phyloP scores from a whole-genome alignment of 306 rosid species.

The Casuarina equisetifolia region DNA sequence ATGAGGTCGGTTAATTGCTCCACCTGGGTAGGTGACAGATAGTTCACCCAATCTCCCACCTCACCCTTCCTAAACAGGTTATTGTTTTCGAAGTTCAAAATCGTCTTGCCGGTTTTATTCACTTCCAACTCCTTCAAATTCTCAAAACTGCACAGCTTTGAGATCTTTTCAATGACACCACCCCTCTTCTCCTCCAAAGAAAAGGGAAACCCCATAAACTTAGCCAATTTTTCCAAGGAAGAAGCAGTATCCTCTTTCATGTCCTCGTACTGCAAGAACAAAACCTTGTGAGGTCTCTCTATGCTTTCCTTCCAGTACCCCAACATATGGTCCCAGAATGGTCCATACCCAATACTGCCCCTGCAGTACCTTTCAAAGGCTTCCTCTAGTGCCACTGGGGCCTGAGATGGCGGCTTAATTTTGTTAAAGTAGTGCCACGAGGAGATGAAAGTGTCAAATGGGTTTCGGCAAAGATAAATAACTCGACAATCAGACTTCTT shows the following conservation, averaged over 20 bases:
- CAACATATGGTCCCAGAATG: no score
- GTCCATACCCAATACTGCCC: no score
- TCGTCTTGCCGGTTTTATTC: slow-evolving; percentile 36
- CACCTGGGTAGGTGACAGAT: slow-evolving; percentile 45
- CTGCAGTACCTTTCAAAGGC: no score
- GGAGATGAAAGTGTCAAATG: slow-evolving; percentile 49
- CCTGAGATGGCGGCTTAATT: neutral
- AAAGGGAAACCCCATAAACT: slow-evolving; percentile 47
- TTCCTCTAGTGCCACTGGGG: no score
- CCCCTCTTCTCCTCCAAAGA: slow-evolving; percentile 39
- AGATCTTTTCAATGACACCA: slow-evolving; percentile 39
- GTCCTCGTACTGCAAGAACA: slow-evolving; percentile 48
- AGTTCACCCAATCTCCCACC: neutral
- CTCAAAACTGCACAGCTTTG: slow-evolving; percentile 46
- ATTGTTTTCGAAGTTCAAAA: slow-evolving; percentile 38
- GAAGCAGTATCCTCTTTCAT: neutral
- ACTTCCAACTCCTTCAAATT: slow-evolving; percentile 47
- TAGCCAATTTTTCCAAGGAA: slow-evolving; percentile 39
- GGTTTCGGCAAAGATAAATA: no score
- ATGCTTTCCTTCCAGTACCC: no score
- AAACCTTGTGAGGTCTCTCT: slow-evolving; percentile 37
- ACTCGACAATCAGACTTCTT: no score
- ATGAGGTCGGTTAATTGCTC: slow-evolving; percentile 42
- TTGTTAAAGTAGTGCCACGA: slow-evolving; percentile 38
- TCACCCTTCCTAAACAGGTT: slow-evolving; percentile 13